Base-by-base conservation (phyloP, 2,329 filamentous ascomycete genomes). In the Fusarium aywerte region DNA sequence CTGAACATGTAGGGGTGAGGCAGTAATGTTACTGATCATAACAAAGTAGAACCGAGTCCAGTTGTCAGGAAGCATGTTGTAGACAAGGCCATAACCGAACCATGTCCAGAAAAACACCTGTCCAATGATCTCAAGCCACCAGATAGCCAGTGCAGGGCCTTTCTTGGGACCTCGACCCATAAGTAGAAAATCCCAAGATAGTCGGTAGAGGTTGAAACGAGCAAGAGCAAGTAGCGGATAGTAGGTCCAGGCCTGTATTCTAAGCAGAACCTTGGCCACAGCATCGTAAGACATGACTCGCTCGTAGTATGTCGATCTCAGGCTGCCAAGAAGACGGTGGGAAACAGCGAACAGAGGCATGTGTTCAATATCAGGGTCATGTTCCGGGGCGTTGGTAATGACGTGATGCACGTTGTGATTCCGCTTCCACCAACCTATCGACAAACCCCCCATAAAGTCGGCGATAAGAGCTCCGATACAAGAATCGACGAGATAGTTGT, bases 341-440 rank as follows among this genome's bases (percentile, higher is more conserved):
- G 92, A 93, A 29, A 96, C 87, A 61, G 93, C 92, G 76, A 97
- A 93, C 76, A 97, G 90, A 4, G 94, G 94, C 78, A 97, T 87
- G 76, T 97, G 91, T 76, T 95, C 89, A 71, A 97, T 98, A 76
- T 98, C 95, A 0, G 96, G 95, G 76, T 98, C 95, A 76, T 98
- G 95, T 78, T 97, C 96, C 15, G 94, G 92, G 40, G 91, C 91
- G 77, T 98, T 98, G 18, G 96, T 98, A 51, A 98, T 91, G 70
- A 98, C 93, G 75, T 98, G 95, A 76, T 98, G 95, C 10, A 97
- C 93, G 75, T 98, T 98, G 79, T 98, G 95, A 76, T 89, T 97
- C 64, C 89, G 86, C 80, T 98, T 98, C 95, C 96, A 99, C 96
- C 96, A 99, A 42, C 95, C 92, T 53, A 97, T 81, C 25, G 93